These are phyloP conservation scores for Vitis riparia DNA, from an alignment of 164 flowering plant genomes.

Conservation along the genomic window DNA sequence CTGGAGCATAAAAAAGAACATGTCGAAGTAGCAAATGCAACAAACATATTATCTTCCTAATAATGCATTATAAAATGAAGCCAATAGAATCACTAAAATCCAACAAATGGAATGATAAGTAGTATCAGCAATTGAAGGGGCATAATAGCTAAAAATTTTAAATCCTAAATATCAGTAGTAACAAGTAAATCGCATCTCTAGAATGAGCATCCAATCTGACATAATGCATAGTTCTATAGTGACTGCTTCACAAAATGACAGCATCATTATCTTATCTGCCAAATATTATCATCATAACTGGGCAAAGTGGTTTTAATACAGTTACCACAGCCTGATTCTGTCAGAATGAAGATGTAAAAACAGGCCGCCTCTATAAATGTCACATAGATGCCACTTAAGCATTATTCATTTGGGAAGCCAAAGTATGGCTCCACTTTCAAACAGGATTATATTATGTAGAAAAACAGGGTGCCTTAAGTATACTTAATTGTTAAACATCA, in stretches of 20 bases:
- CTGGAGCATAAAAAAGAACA: no score
- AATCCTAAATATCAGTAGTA: no score
- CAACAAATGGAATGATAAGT: no score
- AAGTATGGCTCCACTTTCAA: background rate
- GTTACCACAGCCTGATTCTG: background rate
- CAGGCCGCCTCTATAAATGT: background rate
- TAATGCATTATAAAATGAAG: no score
- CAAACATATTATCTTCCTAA: no score
- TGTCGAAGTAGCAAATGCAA: no score
- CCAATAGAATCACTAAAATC: no score
- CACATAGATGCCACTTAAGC: background rate
- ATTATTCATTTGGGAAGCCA: background rate
- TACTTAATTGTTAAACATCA: background rate
- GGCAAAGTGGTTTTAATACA: background rate
- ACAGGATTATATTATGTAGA: background rate
- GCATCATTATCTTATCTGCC: background rate
- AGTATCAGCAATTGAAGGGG: no score
- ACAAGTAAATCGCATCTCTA: no score
- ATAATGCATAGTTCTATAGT: background rate
- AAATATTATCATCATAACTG: background rate
- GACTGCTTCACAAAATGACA: slow-evolving; percentile 1
- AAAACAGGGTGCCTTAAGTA: background rate
- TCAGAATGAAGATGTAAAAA: background rate
- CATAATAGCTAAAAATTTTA: no score
- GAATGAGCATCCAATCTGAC: no score